Percentiles rank a stretch among this genome's conserved stretches.
phyloP scores from a whole-genome alignment of 2,329 filamentous ascomycete species.

The Cladosporium colombiae region DNA sequence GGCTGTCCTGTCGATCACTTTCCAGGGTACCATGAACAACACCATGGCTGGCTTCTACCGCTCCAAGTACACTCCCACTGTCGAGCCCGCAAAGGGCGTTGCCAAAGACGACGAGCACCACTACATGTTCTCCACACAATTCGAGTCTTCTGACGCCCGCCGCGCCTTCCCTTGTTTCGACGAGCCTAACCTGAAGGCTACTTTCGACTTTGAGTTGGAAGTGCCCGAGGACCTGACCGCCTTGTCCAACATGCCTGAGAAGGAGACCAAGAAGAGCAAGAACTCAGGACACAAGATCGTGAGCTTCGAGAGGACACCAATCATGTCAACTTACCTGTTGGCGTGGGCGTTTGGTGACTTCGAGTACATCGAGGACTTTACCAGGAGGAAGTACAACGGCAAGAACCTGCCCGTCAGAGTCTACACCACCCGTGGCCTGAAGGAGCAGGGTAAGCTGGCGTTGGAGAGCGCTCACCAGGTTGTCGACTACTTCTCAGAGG shows the following conservation, averaged over 20 bases:
- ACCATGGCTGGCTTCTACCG: conserved; percentile 94
- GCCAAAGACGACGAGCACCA: conserved; percentile 67
- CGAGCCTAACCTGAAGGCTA: conserved; percentile 94
- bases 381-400: conserved; percentile 85
- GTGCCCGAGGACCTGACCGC: conserved; percentile 85
- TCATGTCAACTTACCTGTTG: conserved; percentile 87
- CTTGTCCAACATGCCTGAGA: conserved; percentile 93
- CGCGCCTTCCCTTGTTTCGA: conserved; percentile 97
- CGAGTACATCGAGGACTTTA: conserved; percentile 91
- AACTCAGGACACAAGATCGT: conserved; percentile 66
- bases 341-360: conserved; percentile 97
- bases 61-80: conserved; percentile 85
- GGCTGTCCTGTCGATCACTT: conserved; percentile 68
- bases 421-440: conserved; percentile 92
- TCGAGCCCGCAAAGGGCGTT: conserved; percentile 71
- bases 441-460: conserved; percentile 87
- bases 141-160: conserved; percentile 93
- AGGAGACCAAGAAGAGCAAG: conserved; percentile 67
- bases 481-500: conserved; percentile 93
- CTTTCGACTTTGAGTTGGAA: conserved; percentile 92
- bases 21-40: conserved; percentile 83
- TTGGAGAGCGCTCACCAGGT: conserved; percentile 89
- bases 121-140: conserved; percentile 87
- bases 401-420: conserved; percentile 90
- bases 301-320: conserved; percentile 77